Evolutionary conservation across 805 yeast species (phyloP).

Genomic region (Naumovozyma baii): DNA sequence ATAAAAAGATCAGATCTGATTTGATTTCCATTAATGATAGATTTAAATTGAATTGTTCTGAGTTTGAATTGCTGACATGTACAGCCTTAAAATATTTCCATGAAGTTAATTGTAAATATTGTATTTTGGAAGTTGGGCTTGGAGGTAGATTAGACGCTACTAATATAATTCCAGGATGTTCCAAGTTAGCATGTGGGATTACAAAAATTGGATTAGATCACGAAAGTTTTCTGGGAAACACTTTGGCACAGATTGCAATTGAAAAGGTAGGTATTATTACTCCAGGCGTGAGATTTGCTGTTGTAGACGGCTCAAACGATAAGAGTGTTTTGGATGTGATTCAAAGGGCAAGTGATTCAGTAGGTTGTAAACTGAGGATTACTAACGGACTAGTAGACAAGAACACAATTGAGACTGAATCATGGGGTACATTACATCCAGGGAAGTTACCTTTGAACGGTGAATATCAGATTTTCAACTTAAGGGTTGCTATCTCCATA

Average conservation of each 20-base stretch:
- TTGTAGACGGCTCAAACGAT: conserved; percentile 63
- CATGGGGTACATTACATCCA: conserved; percentile 28
- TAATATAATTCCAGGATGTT: conserved; percentile 46
- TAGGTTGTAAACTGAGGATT: conserved; percentile 25
- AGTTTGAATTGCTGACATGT: conserved; percentile 79
- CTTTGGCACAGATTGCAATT: conserved; percentile 53
- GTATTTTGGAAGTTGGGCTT: conserved; percentile 87
- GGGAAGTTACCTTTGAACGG: conserved; percentile 54
- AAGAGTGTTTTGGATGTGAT: conserved; percentile 42
- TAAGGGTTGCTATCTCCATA: conserved; percentile 56
- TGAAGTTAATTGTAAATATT: conserved; percentile 50
- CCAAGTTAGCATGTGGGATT: conserved; percentile 58
- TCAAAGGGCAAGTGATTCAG: conserved; percentile 27
- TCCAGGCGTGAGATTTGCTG: conserved; percentile 42
- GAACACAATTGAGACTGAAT: conserved; percentile 15
- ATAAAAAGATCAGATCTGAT: conserved; percentile 34
- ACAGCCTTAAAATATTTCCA: conserved; percentile 73
- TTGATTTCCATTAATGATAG: conserved; percentile 36
- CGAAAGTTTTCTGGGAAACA: conserved; percentile 61
- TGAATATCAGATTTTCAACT: conserved; percentile 58
- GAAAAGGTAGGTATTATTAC: conserved; percentile 81
- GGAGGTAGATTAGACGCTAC: conserved; percentile 91
- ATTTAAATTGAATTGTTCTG: conserved; percentile 58
- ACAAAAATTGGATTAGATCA: conserved; percentile 86
- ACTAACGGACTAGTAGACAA: conserved; percentile 11